These are phyloP conservation scores for Blastobotrys attinorum DNA, from an alignment of 805 yeast species.

Conservation along the genomic window DNA sequence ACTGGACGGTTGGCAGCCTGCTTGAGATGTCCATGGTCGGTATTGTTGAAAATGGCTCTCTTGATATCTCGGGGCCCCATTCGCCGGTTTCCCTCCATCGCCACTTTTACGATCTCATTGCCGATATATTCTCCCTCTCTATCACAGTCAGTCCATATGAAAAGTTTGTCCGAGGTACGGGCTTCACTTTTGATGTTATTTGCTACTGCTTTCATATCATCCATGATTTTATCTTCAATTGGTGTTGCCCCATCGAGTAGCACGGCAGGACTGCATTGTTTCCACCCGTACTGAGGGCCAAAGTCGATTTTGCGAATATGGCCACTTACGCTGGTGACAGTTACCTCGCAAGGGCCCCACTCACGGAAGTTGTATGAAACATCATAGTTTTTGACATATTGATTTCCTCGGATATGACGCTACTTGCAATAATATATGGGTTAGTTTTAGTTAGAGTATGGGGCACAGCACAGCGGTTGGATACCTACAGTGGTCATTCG, in stretches of 20 bases:
- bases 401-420: constrained; percentile 27
- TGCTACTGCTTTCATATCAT: constrained; percentile 41
- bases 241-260: constrained; percentile 64
- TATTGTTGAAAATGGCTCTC: constrained; percentile 82
- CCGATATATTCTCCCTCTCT: constrained; percentile 95
- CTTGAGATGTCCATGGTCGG: constrained; percentile 64
- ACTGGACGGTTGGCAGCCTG: constrained; percentile 68
- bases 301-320: constrained; percentile 67
- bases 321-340: constrained; percentile 91
- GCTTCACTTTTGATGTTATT: constrained; percentile 64
- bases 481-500: constrained; percentile 32
- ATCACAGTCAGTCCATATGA: constrained; percentile 99
- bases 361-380: constrained; percentile 58
- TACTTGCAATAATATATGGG: not conserved
- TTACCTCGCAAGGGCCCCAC: constrained; percentile 63
- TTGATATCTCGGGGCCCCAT: constrained; percentile 35
- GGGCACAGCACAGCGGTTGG: not conserved
- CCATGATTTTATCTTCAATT: constrained; percentile 34
- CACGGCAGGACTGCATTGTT: constrained; percentile 51
- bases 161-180: constrained; percentile 48
- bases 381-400: constrained; percentile 73
- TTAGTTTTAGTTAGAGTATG: not conserved
- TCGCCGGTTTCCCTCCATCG: constrained; percentile 42
- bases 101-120: constrained; percentile 69
- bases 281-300: constrained; percentile 44